phyloP scores from a whole-genome alignment of 2,329 filamentous ascomycete species.

The Didymellaceae sp. region DNA sequence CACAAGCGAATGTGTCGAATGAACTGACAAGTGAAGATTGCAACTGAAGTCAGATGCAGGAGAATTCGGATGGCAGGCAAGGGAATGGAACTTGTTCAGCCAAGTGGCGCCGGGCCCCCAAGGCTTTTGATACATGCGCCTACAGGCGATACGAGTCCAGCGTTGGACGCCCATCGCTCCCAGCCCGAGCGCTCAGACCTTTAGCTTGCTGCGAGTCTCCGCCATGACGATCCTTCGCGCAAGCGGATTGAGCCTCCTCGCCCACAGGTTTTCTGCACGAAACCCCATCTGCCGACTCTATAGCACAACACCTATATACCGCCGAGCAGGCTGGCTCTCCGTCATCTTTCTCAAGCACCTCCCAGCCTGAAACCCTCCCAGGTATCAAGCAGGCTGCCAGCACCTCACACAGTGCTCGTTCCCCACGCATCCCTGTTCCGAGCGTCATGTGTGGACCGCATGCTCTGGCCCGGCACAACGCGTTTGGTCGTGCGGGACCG shows the following conservation, averaged over 20 bases:
- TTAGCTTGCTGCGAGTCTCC: constrained; percentile 4
- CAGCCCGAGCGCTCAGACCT: constrained; percentile 13
- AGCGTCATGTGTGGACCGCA: constrained; percentile 24
- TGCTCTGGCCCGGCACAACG: constrained; percentile 8
- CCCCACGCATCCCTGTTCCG: constrained; percentile 14
- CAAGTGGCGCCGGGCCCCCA: constrained; percentile 7
- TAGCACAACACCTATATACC: neutral
- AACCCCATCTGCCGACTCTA: neutral
- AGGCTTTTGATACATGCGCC: constrained; percentile 17
- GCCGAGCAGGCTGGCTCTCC: neutral
- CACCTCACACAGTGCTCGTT: neutral
- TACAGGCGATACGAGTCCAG: constrained; percentile 14
- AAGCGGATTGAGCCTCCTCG: constrained; percentile 11
- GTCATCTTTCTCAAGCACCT: neutral
- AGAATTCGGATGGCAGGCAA: constrained; percentile 7
- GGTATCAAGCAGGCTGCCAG: constrained; percentile 7
- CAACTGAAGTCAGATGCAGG: neutral
- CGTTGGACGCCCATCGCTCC: constrained; percentile 15
- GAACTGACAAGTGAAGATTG: neutral
- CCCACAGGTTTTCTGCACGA: constrained; percentile 1
- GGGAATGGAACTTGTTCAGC: constrained; percentile 8
- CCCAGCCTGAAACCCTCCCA: constrained; percentile 7
- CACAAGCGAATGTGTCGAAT: constrained; percentile 15
- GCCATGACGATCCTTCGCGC: constrained; percentile 14
- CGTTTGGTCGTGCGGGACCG: constrained; percentile 4